phyloP scores from a whole-genome alignment of 2,329 filamentous ascomycete species.

The Endoconidiophora laricicola region DNA sequence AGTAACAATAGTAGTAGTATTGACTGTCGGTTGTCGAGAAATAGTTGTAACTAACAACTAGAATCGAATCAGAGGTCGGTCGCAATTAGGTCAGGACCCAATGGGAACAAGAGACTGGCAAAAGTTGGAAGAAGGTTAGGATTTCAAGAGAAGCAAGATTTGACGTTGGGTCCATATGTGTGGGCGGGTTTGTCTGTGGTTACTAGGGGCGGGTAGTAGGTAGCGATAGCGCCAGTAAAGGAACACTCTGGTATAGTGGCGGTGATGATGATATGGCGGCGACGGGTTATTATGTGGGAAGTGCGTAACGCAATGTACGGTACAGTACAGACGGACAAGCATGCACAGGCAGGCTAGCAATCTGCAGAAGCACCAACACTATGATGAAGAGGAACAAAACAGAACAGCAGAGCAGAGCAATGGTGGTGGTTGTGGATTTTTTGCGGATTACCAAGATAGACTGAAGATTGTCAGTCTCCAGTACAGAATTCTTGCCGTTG shows the following conservation, averaged over 20 bases:
- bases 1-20: neutral
- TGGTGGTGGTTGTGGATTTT: no score
- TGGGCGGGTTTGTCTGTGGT: constrained; percentile 11
- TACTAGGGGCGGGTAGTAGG: constrained; percentile 6
- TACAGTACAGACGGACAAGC: neutral
- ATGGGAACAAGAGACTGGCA: neutral
- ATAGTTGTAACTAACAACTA: neutral
- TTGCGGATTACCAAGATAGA: no score
- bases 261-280: constrained; percentile 2
- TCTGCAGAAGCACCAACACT: neutral
- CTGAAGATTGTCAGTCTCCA: no score
- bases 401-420: neutral
- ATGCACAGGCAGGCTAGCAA: neutral
- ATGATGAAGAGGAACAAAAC: neutral
- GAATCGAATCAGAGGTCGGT: neutral
- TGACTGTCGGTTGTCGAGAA: neutral
- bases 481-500: no score
- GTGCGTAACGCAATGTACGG: neutral
- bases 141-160: constrained; percentile 8
- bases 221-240: constrained; percentile 6
- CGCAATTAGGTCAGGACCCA: neutral
- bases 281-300: neutral
- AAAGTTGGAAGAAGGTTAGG: constrained; percentile 2
- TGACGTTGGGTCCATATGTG: constrained; percentile 8
- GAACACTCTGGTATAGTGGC: neutral